Evolutionary conservation across 2,329 filamentous ascomycete species (phyloP), one percentile per base, ranked within the genome.

Genomic region (Paecilomyces niveus): DNA sequence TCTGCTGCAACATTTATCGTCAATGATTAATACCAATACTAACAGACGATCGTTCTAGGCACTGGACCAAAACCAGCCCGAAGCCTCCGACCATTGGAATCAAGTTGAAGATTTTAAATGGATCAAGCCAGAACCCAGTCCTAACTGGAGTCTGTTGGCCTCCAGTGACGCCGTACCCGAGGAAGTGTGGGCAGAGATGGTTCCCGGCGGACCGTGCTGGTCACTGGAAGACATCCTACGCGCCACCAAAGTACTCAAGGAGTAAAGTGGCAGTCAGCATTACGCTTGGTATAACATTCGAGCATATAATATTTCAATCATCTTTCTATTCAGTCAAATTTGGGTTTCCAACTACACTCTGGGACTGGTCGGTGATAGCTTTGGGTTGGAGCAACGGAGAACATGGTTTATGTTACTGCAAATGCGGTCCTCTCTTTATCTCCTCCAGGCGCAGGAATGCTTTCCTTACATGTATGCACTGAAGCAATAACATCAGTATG

Each of bases 31-130:
- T 22, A 11, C 11, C 24, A n/a, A 33, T 3, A 3, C 18, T 45
- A 21, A 45, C 39, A 21, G 9, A 6, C 26, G 51, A 39, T 26
- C n/a, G 5, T 26, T 54, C 1, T 49, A 76, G 70, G 63, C 69
- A 33, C 59, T 72, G 51, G 61, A 69, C 18, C 67, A 72, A 31
- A 70, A 70, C 58, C 65, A 67, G 33, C 63, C 65, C 3, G 65
- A 72, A 31, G 62, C 70, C 6, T 65, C 70, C 57, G 93, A 96
- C 70, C 84, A 89, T 67, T 99, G 91, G 90, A 83, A 92, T 65
- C 86, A 94, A 67, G 89, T 97, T 15, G 90, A 97, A 72, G 94
- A 99, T 72, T 99, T 99, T 80, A 96, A 96, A 76, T 97, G 94
- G 94, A 83, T 97, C 62, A 95, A 92, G 73, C 81, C 84, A 15